Evolutionary conservation across 2,329 filamentous ascomycete genomes (phyloP).

Genomic region (Falciphora oryzae): DNA sequence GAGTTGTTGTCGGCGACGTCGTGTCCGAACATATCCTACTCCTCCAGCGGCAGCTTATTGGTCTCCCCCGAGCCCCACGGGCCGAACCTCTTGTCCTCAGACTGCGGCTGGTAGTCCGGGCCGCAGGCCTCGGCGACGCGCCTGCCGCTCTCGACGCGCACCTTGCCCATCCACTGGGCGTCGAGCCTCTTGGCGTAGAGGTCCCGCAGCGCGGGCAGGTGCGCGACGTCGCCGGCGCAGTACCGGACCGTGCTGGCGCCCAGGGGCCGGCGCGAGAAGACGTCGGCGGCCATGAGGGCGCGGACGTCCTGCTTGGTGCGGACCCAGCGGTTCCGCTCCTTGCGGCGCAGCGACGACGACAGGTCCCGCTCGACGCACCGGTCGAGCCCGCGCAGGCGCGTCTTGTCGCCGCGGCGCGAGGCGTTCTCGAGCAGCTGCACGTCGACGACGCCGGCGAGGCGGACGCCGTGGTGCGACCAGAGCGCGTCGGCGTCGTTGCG

Average conservation of each 20-base stretch:
- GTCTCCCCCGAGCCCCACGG: conserved; percentile 11
- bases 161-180: conserved; percentile 14
- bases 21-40: too few species aligned
- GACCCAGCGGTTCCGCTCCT: conserved; percentile 20
- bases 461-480: conserved; percentile 18
- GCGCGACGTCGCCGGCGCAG: conserved; percentile 38
- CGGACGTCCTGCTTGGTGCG: conserved; percentile 29
- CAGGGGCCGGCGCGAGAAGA: conserved; percentile 43
- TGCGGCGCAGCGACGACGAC: not conserved
- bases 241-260: conserved; percentile 32
- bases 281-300: conserved; percentile 31
- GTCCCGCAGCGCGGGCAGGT: conserved; percentile 14
- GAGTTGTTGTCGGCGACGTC: too few species aligned
- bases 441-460: conserved; percentile 20
- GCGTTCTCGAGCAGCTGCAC: conserved; percentile 26
- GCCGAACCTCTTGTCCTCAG: conserved; percentile 2
- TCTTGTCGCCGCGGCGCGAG: conserved; percentile 14
- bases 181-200: conserved; percentile 10
- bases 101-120: conserved; percentile 15
- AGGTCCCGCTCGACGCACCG: conserved; percentile 12
- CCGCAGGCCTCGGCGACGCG: conserved; percentile 13
- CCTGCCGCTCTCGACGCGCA: conserved; percentile 12
- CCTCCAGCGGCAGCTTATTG: too few species aligned
- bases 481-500: conserved; percentile 23
- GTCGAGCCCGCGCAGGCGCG: conserved; percentile 14